Base-by-base conservation (phyloP, 108 stramenopile species). In the Pseudonitzschia pungens region DNA sequence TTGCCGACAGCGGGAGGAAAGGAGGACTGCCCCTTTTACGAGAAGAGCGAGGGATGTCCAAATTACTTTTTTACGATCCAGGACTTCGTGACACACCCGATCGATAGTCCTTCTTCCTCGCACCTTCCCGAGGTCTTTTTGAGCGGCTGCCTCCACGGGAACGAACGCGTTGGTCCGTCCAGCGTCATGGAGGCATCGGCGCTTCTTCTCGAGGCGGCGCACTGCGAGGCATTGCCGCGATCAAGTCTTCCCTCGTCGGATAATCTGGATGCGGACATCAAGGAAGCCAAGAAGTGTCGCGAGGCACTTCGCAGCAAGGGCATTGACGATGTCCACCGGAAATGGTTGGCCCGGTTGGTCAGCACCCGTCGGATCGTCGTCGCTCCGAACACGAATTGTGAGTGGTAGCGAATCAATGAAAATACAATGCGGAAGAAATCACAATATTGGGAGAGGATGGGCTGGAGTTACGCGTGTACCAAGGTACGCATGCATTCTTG, bases 131-230 rank as follows among this genome's bases (percentile, higher is more conserved):
- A 97, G 79, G 97, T 98, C 11, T 96, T 97, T 74, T 85, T 97
- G 76, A 91, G 89, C 62, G 98, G 98, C n/a, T 84, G 84, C 20
- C 77, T 97, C 6, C 97, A 97, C 74, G 98, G 98, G 22, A 85
- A 99, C 75, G 98, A 99, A 86, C 90, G 92, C n/a, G 97, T 99
- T 15, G 98, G 98, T 51, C 89, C 89, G 4, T 85, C 89, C 16
- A 68, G 85, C 6, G 83, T 82, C 29, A 81, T 89, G 76, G 74
- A 87, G 50, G 86, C 80, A 0, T 60, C 81, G 11, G 28, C 54
- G 4, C 51, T 89, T n/a, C 53, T 89, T 28, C 58, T 96, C 26
- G 74, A 79, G 57, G 85, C 90, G 5, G 91, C 96, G 10, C 63
- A 76, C 32, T 97, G 97, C 75, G 90, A 88, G 62, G 83, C 81